These are phyloP conservation scores for Aphanomyces cochlioides DNA, from an alignment of 352 stramenopile genomes.

Conservation along the genomic window DNA sequence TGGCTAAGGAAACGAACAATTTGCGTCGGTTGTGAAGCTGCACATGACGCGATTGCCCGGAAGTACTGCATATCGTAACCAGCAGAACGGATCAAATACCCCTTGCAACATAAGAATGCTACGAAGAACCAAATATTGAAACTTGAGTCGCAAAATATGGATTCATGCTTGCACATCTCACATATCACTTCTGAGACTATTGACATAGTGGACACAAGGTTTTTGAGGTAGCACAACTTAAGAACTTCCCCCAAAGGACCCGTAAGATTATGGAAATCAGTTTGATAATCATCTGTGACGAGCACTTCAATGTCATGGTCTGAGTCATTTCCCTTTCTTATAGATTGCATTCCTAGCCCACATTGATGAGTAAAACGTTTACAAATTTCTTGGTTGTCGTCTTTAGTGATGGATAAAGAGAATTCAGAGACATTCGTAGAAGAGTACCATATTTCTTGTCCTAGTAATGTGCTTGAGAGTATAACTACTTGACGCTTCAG, in stretches of 20 bases:
- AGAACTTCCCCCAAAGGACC: constrained; percentile 26
- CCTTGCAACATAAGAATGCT: constrained; percentile 14
- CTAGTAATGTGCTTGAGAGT: too few species aligned
- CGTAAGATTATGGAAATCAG: constrained; percentile 20
- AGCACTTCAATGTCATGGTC: background rate
- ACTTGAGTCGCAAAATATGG: constrained; percentile 21
- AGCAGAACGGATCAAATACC: background rate
- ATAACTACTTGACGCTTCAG: too few species aligned
- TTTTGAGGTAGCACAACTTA: constrained; percentile 10
- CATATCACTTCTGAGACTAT: constrained; percentile 17
- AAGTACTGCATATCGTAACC: constrained; percentile 9
- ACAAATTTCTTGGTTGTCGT: background rate
- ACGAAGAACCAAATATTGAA: constrained; percentile 29
- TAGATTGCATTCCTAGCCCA: background rate
- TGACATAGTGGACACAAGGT: background rate
- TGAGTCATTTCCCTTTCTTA: background rate
- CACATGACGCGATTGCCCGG: constrained; percentile 7
- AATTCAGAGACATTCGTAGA: too few species aligned
- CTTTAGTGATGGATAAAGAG: too few species aligned
- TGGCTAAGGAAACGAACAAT: constrained; percentile 9
- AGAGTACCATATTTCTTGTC: too few species aligned
- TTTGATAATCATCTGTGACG: background rate
- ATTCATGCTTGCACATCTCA: constrained; percentile 27
- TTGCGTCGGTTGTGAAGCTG: background rate
- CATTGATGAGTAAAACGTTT: constrained; percentile 1